Evolutionary conservation across 2,329 filamentous ascomycete genomes (phyloP), one percentile per base, ranked within the genome.

Genomic region (Thelonectria blattea): DNA sequence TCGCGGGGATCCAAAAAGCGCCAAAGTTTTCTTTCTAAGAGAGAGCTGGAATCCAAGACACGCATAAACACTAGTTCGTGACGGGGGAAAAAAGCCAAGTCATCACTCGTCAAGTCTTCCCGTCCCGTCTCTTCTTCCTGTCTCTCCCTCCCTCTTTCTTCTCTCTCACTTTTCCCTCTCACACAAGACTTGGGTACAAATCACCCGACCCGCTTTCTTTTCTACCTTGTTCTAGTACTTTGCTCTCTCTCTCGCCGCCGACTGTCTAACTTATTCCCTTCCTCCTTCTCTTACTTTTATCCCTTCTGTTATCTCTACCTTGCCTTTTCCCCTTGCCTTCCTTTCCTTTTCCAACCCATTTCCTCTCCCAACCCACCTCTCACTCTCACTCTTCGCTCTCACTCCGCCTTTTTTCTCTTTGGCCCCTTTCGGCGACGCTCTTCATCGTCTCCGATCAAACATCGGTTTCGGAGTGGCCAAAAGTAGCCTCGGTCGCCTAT

Each of bases 301-400:
- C 24, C 48, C 55, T 55, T 14, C 34, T 37, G 15, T 30, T 30
- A 30, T 30, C 27, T 37, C 34, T 37, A 15, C 12, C 3, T 15
- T 6, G 3, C 6, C 14, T 41, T 55, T 48, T 58, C 41, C 20
- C 45, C 43, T 24, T 24, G 22, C 3, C 22, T 51, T 63, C 56
- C 61, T 61, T 58, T 56, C 42, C 53, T 56, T n/a, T 49, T 55
- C 42, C 37, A 60, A 42, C 56, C 34, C 55, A 54, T 47, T 56
- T 42, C 47, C 45, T 49, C 52, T 52, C 59, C 34, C 15, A 14
- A 15, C 34, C 34, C 34, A 5, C 34, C 5, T 15, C 12, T 37
- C 15, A 37, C 34, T 51, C 18, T 47, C 22, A 32, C 45, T 49
- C 46, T 34, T 47, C 22, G 32, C 48, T 49, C 46, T 34, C 49